phyloP scores from a whole-genome alignment of 257 asterid species.

The Petunia secreta region DNA sequence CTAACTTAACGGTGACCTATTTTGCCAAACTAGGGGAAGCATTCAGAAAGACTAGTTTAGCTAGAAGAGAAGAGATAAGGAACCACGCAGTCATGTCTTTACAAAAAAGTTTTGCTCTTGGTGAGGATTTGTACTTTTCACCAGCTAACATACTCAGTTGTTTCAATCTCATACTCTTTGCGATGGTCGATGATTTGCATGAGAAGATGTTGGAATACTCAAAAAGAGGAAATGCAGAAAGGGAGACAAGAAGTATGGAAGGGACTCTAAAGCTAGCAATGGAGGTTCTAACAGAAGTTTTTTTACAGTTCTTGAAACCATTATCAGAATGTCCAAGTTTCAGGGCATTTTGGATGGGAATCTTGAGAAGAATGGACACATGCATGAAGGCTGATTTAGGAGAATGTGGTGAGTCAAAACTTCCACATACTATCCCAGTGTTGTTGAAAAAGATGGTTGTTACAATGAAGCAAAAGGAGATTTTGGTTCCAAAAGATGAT shows the following conservation, averaged over 20 bases:
- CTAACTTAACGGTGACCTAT: conserved; percentile 51
- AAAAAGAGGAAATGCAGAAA: conserved; percentile 76
- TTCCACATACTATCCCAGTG: conserved; percentile 60
- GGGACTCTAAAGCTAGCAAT: conserved; percentile 73
- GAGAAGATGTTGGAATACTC: conserved; percentile 94
- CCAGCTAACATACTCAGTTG: conserved; percentile 73
- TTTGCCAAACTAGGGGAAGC: conserved; percentile 82
- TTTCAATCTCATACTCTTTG: conserved; percentile 69
- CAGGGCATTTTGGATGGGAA: conserved; percentile 80
- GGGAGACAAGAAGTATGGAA: conserved; percentile 91
- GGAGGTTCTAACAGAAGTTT: conserved; percentile 76
- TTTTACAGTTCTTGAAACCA: conserved; percentile 62
- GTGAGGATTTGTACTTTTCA: conserved; percentile 70
- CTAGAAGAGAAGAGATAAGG: conserved; percentile 84
- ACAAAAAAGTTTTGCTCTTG: conserved; percentile 65
- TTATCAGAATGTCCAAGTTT: conserved; percentile 74
- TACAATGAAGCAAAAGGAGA: conserved; percentile 70
- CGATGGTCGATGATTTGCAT: conserved; percentile 86
- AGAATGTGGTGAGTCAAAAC: conserved; percentile 69
- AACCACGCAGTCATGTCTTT: conserved; percentile 81
- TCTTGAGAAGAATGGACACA: conserved; percentile 80
- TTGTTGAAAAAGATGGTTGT: conserved; percentile 61
- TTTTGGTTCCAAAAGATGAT: conserved; percentile 58
- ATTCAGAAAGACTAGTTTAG: conserved; percentile 81
- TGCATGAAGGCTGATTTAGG: conserved; percentile 87